Base-by-base conservation (phyloP, 2,329 filamentous ascomycete genomes). In the Rutstroemia sp. region DNA sequence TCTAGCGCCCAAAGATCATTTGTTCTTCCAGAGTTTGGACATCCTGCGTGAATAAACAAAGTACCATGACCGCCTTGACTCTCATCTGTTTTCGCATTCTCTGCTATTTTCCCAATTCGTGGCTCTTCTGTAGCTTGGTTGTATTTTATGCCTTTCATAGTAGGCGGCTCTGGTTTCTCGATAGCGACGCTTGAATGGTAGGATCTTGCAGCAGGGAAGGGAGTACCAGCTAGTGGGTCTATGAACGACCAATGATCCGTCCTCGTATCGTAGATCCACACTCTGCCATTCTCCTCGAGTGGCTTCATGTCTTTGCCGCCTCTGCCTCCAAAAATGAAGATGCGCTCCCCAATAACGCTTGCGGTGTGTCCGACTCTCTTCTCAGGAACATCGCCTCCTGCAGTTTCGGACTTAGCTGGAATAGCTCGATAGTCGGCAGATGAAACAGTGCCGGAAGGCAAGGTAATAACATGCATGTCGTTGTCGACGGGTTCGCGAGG, bases 281-380 rank as follows among this genome's bases (percentile, higher is more conserved):
- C 76, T 3, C 82, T 76, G 16, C 90, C 90, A 10, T 75, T 70
- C 66, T 95, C 90, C 52, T 92, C 82, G 10, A 95, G 75, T 0
- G 88, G 83, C 1, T 79, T 74, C 80, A 88, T 85, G 27, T 82
- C 82, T 3, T 77, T 72, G 0, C 87, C 87, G 36, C 86, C 85
- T 46, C 88, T 83, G 9, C 91, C 90, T 48, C 89, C 90, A 70
- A 92, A 95, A 44, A 95, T 61, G 71, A 92, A 92, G 65, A 95
- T 83, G 21, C 83, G 83, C 46, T 79, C 78, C 57, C 84, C 78
- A 57, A 94, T 80, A 1, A 83, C 78, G 12, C 85, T 80, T 0
- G 86, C 82, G 36, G 89, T 85, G 62, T 89, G 82, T 19, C 90
- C 90, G 2, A 92, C 82, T 19, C 90, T 82, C 2, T 88, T 78